Percentiles rank a stretch among this genome's conserved stretches.
These are phyloP conservation scores for Penicillium hordei DNA, from an alignment of 2,329 filamentous ascomycete species.

Conservation along the genomic window DNA sequence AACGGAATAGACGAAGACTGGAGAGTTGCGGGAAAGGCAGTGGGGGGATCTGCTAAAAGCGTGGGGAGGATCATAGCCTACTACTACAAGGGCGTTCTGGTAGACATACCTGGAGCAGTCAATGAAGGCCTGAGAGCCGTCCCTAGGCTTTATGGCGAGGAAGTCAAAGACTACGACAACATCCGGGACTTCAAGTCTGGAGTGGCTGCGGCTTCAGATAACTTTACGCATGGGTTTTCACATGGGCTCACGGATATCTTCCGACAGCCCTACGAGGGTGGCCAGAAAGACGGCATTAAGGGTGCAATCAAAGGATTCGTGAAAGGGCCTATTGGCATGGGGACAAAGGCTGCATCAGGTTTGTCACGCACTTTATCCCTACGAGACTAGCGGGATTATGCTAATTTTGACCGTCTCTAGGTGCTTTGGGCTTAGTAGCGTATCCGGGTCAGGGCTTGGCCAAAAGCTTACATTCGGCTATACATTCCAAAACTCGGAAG, in stretches of 20 bases:
- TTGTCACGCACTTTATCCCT: neutral
- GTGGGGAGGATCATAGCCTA: slow-evolving; percentile 29
- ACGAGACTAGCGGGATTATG: neutral
- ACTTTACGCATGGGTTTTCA: slow-evolving; percentile 33
- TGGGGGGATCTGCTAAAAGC: slow-evolving; percentile 22
- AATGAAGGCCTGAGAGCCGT: slow-evolving; percentile 38
- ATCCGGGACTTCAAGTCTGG: slow-evolving; percentile 38
- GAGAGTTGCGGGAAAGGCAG: slow-evolving; percentile 5
- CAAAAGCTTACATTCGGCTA: slow-evolving; percentile 32
- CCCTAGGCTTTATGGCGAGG: slow-evolving; percentile 41
- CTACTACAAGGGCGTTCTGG: slow-evolving; percentile 34
- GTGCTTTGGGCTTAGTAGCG: slow-evolving; percentile 31
- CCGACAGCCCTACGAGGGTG: slow-evolving; percentile 31
- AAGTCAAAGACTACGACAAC: slow-evolving; percentile 32
- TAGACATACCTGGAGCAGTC: slow-evolving; percentile 40
- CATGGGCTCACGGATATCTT: slow-evolving; percentile 37
- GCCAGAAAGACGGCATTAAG: slow-evolving; percentile 32
- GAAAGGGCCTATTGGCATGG: slow-evolving; percentile 29
- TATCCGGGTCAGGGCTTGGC: slow-evolving; percentile 36
- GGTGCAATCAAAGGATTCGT: slow-evolving; percentile 38
- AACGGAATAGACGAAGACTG: neutral
- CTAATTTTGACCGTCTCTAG: slow-evolving; percentile 6
- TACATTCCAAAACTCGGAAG: slow-evolving; percentile 28
- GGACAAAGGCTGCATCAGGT: slow-evolving; percentile 11
- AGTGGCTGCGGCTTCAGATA: slow-evolving; percentile 33